Evolutionary conservation across 768 basidiomycete species (phyloP).

Genomic region (Rossbeevera mucosa): DNA sequence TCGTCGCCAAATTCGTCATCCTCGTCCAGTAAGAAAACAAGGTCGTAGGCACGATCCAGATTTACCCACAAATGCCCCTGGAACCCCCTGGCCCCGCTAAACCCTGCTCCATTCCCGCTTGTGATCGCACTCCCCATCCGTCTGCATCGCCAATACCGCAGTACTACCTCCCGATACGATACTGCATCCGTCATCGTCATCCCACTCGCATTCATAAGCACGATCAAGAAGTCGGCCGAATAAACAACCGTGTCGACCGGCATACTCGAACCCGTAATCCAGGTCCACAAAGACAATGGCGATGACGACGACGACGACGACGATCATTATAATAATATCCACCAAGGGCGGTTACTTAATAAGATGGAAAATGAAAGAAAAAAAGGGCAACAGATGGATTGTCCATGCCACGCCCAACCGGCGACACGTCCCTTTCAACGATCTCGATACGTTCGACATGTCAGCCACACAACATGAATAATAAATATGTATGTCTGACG

Average conservation of each 20-base stretch:
- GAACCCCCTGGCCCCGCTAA: background rate
- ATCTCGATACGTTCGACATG: slow-evolving; percentile 7
- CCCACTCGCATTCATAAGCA: slow-evolving; percentile 14
- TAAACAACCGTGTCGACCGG: slow-evolving; percentile 36
- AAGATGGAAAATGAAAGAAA: background rate
- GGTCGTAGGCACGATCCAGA: slow-evolving; percentile 3
- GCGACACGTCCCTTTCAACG: background rate
- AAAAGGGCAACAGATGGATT: background rate
- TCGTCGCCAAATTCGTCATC: slow-evolving; percentile 1
- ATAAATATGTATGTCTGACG: too few relatives aligned
- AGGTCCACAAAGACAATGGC: background rate
- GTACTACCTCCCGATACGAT: background rate
- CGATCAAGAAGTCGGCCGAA: slow-evolving; percentile 49
- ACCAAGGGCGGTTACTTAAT: background rate
- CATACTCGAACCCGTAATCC: slow-evolving; percentile 2
- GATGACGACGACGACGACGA: background rate
- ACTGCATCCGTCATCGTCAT: background rate
- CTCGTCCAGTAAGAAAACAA: background rate
- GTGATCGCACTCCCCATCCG: background rate
- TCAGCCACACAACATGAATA: background rate
- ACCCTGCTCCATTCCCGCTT: background rate
- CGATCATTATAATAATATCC: background rate
- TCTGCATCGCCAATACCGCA: slow-evolving; percentile 6
- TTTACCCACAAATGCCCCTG: background rate
- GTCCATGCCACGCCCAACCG: background rate